Evolutionary conservation across 352 stramenopile species (phyloP), one percentile per base, ranked within the genome.

Genomic region (Globisporangium rhizosaccharum): DNA sequence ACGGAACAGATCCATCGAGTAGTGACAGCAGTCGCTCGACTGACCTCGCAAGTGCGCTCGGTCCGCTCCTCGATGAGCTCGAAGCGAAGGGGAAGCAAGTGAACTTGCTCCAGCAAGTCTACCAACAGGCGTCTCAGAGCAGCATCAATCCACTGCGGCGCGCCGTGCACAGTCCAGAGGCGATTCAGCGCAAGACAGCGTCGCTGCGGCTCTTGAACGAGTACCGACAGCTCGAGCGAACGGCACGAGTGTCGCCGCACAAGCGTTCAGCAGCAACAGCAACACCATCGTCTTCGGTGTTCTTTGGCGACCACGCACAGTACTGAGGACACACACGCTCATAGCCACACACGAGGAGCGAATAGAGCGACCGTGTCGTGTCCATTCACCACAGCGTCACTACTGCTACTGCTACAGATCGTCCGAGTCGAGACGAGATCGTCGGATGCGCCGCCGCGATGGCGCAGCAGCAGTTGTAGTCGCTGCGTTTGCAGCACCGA

Each of bases 41-140:
- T 0, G 66, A 87, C n/a, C 58, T 85, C 9, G 80, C 77, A 17
- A 71, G 67, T 51, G 65, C 61, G 15, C 62, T 90, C 4, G 69
- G 67, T 2, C 59, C 72, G 12, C 60, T 87, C 51, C 59, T 88
- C 20, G 76, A 88, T 49, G 78, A 87, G 50, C 59, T 88, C 14
- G 76, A 87, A 59, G 65, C 70, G 42, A 87, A 90, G 62, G 72
- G 68, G n/a, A 83, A 82, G 44, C 74, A 90, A 50, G 59, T 90
- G 14, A 76, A 88, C 46, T 56, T 87, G 48, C 76, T 90, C 36
- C 82, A 88, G 45, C 74, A 88, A 42, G 69, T 87, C 12, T 80
- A 72, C 58, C 68, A 85, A 18, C 71, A 85, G 62, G 75, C 80
- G 20, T 59, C 74, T 7, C 70, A 65, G 53, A 87, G 75, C 56